phyloP scores from a whole-genome alignment of 441 rosid species.

The Euphorbia corollata region DNA sequence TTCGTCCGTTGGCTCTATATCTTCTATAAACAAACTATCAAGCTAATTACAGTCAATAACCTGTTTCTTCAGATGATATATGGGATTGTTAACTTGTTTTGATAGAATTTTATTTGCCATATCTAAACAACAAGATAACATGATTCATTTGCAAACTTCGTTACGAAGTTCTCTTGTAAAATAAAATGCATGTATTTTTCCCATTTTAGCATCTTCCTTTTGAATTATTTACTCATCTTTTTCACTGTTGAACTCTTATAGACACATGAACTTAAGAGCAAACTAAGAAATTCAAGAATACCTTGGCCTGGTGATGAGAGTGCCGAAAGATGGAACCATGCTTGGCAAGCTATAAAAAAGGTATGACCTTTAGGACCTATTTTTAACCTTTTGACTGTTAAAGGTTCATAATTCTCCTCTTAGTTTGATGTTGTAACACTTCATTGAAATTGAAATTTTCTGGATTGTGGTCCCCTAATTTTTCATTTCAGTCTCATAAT shows the following conservation, averaged over 20 bases:
- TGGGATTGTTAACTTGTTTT: not conserved
- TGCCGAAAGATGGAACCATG: slow-evolving; percentile 46
- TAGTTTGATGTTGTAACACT: not conserved
- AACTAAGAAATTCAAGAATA: slow-evolving; percentile 56
- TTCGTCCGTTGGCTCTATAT: not conserved
- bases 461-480: not conserved
- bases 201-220: not conserved
- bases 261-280: slow-evolving; percentile 52
- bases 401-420: not conserved
- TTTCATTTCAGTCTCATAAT: not conserved
- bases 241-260: slow-evolving; percentile 26
- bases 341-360: slow-evolving; percentile 82
- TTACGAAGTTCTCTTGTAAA: not conserved
- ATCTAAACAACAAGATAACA: not conserved
- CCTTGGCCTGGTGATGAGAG: slow-evolving; percentile 61
- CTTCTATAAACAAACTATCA: not conserved
- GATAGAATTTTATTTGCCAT: not conserved
- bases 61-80: not conserved
- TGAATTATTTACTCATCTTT: slow-evolving; percentile 5
- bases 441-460: not conserved
- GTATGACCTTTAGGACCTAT: slow-evolving; percentile 19
- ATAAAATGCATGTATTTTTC: not conserved
- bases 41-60: not conserved
- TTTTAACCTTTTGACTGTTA: not conserved
- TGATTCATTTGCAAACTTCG: not conserved